Evolutionary conservation across 768 basidiomycete genomes (phyloP), one percentile per base, ranked within the genome.

Genomic region (Mycena venus): DNA sequence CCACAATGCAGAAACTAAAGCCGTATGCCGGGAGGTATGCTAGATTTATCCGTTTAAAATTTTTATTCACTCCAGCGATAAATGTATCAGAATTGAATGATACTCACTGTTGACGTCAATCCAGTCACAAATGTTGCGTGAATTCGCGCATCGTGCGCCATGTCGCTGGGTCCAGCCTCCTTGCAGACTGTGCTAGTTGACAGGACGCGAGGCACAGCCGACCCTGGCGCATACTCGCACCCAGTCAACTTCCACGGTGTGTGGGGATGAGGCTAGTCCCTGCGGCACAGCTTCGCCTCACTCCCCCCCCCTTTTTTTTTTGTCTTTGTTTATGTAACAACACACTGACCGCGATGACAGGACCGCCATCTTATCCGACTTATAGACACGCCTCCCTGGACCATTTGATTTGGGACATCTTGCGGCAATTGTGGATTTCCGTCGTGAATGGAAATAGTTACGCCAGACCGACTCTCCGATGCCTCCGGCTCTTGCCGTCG

Each of bases 181-280:
- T 61, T 42, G 38, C 59, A 61, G 59, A 32, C 59, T 61, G 36
- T 32, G 38, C 59, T 61, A 61, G 59, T 61, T 29, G 29, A 31
- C 40, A 42, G 38, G 59, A 61, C 42, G 36, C 59, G 59, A 61
- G 59, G 59, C 59, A 38, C 34, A 49, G 47, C 47, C 36, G 36
- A 38, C 36, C 36, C 15, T 49, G 47, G 47, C 21, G 47, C 47
- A 49, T 61, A 61, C 59, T 61, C 59, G 36, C 59, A 40, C n/a
- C 36, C 59, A 38, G 59, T 61, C 59, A 40, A 61, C 38, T 61
- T 27, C 27, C 38, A 32, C 38, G 59, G 59, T 61, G 59, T n/a
- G 59, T 40, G 36, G 36, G 59, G 59, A 61, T 61, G 59, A 61
- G 38, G 59, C 59, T 40, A 38, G 59, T 40, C 59, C 59, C 59